phyloP scores from a whole-genome alignment of 225 moss, liverwort and hornwort genomes.

The Antitrichia curtipendula region DNA sequence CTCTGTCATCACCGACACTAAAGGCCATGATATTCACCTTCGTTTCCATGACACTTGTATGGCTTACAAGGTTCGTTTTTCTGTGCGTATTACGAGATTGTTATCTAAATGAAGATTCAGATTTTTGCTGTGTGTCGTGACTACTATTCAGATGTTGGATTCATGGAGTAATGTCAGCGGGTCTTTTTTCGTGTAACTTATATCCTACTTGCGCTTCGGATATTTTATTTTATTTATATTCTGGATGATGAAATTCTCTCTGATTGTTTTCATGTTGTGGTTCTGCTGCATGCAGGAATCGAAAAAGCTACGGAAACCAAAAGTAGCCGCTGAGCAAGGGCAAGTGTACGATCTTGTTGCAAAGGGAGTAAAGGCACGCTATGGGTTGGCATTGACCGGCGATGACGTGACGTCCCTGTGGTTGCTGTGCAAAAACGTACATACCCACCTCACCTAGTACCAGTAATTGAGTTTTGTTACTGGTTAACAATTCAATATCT shows the following conservation, averaged over 20 bases:
- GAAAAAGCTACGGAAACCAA: slow-evolving; percentile 59
- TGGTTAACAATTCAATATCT: not conserved
- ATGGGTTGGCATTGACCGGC: slow-evolving; percentile 44
- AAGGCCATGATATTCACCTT: slow-evolving; percentile 64
- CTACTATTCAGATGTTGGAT: not conserved
- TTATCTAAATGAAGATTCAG: not conserved
- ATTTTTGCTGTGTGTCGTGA: not conserved
- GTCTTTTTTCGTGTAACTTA: not conserved
- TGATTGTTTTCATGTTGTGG: not conserved
- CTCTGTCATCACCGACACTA: slow-evolving; percentile 71
- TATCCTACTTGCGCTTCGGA: not conserved
- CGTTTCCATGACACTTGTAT: slow-evolving; percentile 92
- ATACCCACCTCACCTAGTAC: not conserved
- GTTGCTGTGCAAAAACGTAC: slow-evolving; percentile 83
- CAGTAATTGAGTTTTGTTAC: not conserved
- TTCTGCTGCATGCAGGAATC: slow-evolving; percentile 42
- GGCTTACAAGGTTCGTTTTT: slow-evolving; percentile 66
- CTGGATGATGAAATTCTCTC: not conserved
- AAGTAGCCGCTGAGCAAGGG: slow-evolving; percentile 44
- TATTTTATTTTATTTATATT: not conserved
- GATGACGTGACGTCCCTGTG: slow-evolving; percentile 59
- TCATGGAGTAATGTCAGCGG: not conserved
- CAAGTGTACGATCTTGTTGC: slow-evolving; percentile 40
- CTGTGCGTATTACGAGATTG: not conserved
- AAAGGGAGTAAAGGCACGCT: slow-evolving; percentile 27